Evolutionary conservation across 2,329 filamentous ascomycete species (phyloP), one percentile per base, ranked within the genome.

Genomic region (Gaeumannomyces tritici): DNA sequence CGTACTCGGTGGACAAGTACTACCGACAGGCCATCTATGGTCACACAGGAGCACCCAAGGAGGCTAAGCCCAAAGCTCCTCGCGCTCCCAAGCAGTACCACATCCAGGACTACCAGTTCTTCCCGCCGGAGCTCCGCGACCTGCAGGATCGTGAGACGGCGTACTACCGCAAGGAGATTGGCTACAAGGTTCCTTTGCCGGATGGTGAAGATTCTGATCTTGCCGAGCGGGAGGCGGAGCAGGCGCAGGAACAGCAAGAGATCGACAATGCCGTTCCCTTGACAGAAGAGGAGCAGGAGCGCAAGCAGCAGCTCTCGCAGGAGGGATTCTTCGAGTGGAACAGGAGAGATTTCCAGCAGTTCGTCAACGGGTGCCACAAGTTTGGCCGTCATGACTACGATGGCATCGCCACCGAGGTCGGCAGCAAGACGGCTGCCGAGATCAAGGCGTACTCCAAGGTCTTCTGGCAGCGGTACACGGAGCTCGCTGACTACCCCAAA

Each of bases 1-100:
- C 91, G 6, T 99, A 99, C 73, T 97, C 93, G 0, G 96, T 99
- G 79, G 96, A 99, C 74, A 96, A 97, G 75, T 99, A 99, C 77
- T 99, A 98, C 77, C 89, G 93, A 67, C 88, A 96, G 70, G 91
- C 92, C 12, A 84, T 99, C 71, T 89, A 90, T 69, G 82, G 82
- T 13, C 83, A 85, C 47, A 95, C 90, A 61, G 87, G 91, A 74
- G 86, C 88, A 47, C 84, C 87, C 57, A 88, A 87, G 28, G 87
- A 91, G 54, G 92, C 97, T 29, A 97, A 97, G 74, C 93, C 93
- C 11, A 96, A 96, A 76, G 91, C 95, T 26, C 96, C 95, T n/a
- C 87, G 93, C 62, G 91, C 95, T 12, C 95, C 95, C 0, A 96
- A 96, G 76, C 95, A 99, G 73, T 86, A 96, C 61, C 80, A 87